Base-by-base conservation (phyloP, 2,329 filamentous ascomycete species). In the Davidsoniella virescens region DNA sequence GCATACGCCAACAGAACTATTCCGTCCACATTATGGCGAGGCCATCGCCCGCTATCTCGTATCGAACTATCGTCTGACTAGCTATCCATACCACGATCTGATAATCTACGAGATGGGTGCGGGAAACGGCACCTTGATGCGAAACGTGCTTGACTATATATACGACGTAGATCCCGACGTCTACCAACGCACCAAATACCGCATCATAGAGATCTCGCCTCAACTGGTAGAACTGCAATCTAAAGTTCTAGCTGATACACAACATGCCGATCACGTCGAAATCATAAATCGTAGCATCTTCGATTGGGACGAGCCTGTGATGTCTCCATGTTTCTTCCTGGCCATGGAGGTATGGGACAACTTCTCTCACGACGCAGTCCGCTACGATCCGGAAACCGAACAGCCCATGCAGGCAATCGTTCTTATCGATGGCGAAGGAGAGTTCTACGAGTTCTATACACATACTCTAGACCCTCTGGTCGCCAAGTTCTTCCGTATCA, bases 91-190 rank as follows among this genome's bases (percentile, higher is more conserved):
- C 70, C 82, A 95, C 65, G 92, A 98, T 65, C 76, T 98, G 48
- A 85, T 94, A 59, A 93, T 98, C 64, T 98, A 95, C 73, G 92
- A 98, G 64, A 94, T 98, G 84, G 92, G 92, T 48, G 92, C 92
- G 38, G 92, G 92, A 59, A 90, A 94, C 59, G 92, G 92, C 55
- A 98, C 93, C 0, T 76, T 98, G 62, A 98, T 98, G 92, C 74
- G 92, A 62, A 98, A 98, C 65, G 88, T 98, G 52, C 75, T 98
- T 54, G 90, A 98, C 70, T 94, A 93, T 65, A 94, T 98, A 63
- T 84, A 88, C 55, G 82, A 85, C 56, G 74, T 81, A 42, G 85
- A 96, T 59, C 87, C 88, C 0, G 84, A 88, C 56, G 90, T 98
- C 29, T 98, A 98, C 66, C 82, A 84, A 59, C 80, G 92, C 52